Evolutionary conservation across 176 grass and related monocot genomes (phyloP), one percentile per base, ranked within the genome.

Genomic region (Oryza meyeriana): DNA sequence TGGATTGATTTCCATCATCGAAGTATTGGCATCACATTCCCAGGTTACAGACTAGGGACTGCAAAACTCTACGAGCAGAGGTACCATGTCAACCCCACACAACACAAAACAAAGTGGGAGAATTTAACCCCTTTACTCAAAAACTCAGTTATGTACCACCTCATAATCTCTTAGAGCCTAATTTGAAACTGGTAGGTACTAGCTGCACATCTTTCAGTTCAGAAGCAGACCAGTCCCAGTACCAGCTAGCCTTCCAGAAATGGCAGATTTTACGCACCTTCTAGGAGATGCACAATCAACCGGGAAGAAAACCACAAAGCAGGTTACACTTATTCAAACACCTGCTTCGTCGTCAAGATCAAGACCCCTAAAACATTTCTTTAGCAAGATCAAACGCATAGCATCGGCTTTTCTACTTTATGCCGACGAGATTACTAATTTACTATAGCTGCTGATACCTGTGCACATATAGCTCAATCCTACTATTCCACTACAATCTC

Each of bases 401-500:
- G 14, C 34, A 44, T 25, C 57, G 34, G 31, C 16, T 12, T 13
- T 18, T 59, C 58, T 82, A 68, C 39, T 16, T 72, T 78, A 48
- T 24, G 28, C 77, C 28, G 47, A 48, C 14, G 25, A 82, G 44
- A 61, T 64, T 55, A 13, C 52, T 55, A 82, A 36, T 59, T 64
- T 55, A 13, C 52, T 55, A 63, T 9, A 25, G 17, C 66, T 75
- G 42, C 29, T 63, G 44, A 59, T 41, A 88, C 29, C 16, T 12
- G 24, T 18, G 48, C 20, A 80, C 32, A 29, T 33, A n/a, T 10
- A 40, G 50, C 18, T 30, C 8, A 47, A 32, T 71, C 34, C 86
- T 95, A 98, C 84, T 95, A 98, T 77, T 95, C 91, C 28, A 86
- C 83, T 35, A 99, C 61, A 24, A 99, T 99, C 74, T 99, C 97